These are phyloP conservation scores for Aspergillus fumigatiaffinis DNA, from an alignment of 2,329 filamentous ascomycete species.

Conservation along the genomic window DNA sequence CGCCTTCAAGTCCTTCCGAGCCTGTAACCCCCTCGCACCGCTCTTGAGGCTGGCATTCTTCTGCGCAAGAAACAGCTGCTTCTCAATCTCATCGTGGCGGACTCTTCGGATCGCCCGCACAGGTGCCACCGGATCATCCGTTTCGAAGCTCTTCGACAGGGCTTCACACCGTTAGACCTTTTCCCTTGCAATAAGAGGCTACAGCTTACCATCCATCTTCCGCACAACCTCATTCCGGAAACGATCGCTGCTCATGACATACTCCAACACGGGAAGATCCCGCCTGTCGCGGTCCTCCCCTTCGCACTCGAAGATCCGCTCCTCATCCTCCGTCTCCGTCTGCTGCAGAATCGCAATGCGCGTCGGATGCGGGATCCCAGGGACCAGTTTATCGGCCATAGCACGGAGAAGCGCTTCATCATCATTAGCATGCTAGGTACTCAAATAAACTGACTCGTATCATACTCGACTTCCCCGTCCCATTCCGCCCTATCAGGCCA, in stretches of 20 bases:
- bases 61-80: constrained; percentile 63
- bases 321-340: constrained; percentile 41
- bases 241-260: constrained; percentile 57
- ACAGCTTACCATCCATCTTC: constrained; percentile 54
- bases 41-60: constrained; percentile 72
- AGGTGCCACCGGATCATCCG: constrained; percentile 53
- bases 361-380: constrained; percentile 65
- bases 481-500: constrained; percentile 75
- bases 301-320: background rate
- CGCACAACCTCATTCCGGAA: constrained; percentile 52
- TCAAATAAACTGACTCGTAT: too few relatives aligned
- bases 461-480: constrained; percentile 81
- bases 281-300: background rate
- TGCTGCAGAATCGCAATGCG: constrained; percentile 68
- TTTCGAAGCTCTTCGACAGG: constrained; percentile 59
- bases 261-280: constrained; percentile 57
- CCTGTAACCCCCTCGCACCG: constrained; percentile 69
- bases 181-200: background rate
- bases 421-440: background rate
- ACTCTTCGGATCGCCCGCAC: constrained; percentile 60
- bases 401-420: constrained; percentile 64
- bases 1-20: constrained; percentile 68
- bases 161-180: constrained; percentile 29
- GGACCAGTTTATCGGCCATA: constrained; percentile 73
- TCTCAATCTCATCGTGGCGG: constrained; percentile 58